phyloP scores from a whole-genome alignment of 371 early-diverging fungal genomes.

The Lichtheimia hyalospora region DNA sequence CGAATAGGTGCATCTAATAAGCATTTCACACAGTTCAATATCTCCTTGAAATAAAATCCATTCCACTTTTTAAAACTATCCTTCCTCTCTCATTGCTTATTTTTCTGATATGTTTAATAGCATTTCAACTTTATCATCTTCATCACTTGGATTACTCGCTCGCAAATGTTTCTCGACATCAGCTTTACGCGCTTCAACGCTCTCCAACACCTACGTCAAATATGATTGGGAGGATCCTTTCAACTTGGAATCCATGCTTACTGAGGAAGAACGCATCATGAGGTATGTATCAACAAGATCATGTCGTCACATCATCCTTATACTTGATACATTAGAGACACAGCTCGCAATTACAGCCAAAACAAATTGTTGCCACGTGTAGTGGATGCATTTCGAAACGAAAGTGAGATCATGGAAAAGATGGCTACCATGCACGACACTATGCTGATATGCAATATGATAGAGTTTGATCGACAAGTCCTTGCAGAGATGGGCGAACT shows the following conservation, averaged over 20 bases:
- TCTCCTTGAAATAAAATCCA: too few relatives aligned
- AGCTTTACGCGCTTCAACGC: neutral
- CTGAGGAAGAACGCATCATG: conserved; percentile 86
- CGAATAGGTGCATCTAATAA: too few relatives aligned
- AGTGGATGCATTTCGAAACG: conserved; percentile 80
- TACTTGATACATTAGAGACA: conserved; percentile 54
- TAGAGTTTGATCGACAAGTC: conserved; percentile 87
- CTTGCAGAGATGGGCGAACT: conserved; percentile 93
- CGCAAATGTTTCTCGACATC: neutral
- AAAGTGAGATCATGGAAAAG: conserved; percentile 57
- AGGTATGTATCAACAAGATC: conserved; percentile 33
- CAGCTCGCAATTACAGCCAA: conserved; percentile 88
- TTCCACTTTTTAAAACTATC: neutral
- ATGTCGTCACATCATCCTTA: neutral
- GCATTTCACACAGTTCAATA: too few relatives aligned
- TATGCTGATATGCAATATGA: neutral
- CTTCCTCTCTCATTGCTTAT: neutral
- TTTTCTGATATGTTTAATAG: neutral
- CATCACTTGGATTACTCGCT: neutral
- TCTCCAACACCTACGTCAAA: conserved; percentile 61
- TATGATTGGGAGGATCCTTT: conserved; percentile 95
- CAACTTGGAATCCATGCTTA: conserved; percentile 78
- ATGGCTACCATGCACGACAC: neutral
- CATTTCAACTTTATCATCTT: neutral
- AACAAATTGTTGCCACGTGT: conserved; percentile 86